These are phyloP conservation scores for Spathaspora sp. DNA, from an alignment of 805 yeast species.

Conservation along the genomic window DNA sequence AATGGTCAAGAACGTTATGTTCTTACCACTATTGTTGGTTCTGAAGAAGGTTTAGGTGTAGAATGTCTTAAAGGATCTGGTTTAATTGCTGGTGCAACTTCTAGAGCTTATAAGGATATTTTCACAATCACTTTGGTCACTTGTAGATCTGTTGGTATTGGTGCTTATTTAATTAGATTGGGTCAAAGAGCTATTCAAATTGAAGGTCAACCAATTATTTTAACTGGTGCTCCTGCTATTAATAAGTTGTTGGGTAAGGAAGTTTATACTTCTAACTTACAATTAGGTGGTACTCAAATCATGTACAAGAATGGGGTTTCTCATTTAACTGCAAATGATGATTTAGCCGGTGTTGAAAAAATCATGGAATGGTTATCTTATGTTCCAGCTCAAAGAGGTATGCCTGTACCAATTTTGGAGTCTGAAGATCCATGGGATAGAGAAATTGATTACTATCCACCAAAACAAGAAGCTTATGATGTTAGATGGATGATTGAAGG, in stretches of 20 bases:
- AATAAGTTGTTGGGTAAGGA: slow-evolving; percentile 96
- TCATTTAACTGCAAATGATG: slow-evolving; percentile 95
- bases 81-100: slow-evolving; percentile 97
- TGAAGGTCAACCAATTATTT: slow-evolving; percentile 97
- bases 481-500: slow-evolving; percentile 96
- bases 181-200: slow-evolving; percentile 99
- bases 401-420: slow-evolving; percentile 87
- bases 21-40: slow-evolving; percentile 84
- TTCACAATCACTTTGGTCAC: slow-evolving; percentile 97
- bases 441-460: slow-evolving; percentile 77
- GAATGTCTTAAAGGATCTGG: slow-evolving; percentile 98
- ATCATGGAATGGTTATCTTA: slow-evolving; percentile 94
- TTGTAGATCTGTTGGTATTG: slow-evolving; percentile 99
- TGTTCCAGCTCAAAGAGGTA: slow-evolving; percentile 84
- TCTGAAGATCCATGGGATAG: slow-evolving; percentile 91
- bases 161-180: slow-evolving; percentile 95
- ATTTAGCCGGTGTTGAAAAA: slow-evolving; percentile 92
- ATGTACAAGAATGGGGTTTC: slow-evolving; percentile 99
- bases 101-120: slow-evolving; percentile 95
- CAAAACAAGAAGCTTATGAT: slow-evolving; percentile 71
- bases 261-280: slow-evolving; percentile 94
- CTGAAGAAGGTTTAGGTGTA: slow-evolving; percentile 96
- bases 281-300: slow-evolving; percentile 98
- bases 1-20: slow-evolving; percentile 79
- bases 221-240: slow-evolving; percentile 99